phyloP scores from a whole-genome alignment of 371 early-diverging fungal species.

The Conidiobolus incongruus region DNA sequence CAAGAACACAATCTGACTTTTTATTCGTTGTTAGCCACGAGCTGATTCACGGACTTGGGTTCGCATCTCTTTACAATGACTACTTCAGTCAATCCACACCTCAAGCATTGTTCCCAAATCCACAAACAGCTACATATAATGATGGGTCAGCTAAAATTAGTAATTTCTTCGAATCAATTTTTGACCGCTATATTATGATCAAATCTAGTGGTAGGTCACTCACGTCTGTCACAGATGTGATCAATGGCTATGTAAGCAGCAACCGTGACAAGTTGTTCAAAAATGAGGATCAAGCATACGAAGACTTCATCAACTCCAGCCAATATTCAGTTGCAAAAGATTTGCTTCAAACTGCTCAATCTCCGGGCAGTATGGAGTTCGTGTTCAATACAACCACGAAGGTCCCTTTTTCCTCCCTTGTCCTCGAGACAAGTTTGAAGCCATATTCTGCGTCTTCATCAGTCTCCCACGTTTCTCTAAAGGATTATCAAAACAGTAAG shows the following conservation, averaged over 20 bases:
- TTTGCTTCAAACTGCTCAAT: too few species aligned
- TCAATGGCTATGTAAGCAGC: neutral
- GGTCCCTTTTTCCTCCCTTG: neutral
- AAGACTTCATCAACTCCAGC: too few species aligned
- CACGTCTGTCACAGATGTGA: neutral
- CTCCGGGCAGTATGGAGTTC: too few species aligned
- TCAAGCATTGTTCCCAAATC: constrained; percentile 7
- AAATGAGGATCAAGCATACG: too few species aligned
- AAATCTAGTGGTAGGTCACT: neutral
- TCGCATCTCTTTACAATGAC: constrained; percentile 19
- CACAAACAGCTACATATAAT: neutral
- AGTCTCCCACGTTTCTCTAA: constrained; percentile 21
- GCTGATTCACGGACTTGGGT: constrained; percentile 35
- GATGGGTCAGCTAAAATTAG: neutral
- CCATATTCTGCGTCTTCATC: constrained; percentile 20
- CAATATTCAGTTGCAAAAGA: too few species aligned
- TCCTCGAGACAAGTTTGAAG: constrained; percentile 11
- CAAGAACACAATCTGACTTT: constrained; percentile 21
- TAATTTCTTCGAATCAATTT: neutral
- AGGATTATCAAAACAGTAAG: constrained; percentile 11
- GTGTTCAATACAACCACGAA: neutral
- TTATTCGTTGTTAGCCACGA: constrained; percentile 30
- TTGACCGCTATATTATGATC: neutral
- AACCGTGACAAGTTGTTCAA: too few species aligned
- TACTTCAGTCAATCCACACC: neutral